Percentiles rank a stretch among this genome's conserved stretches.
These are phyloP conservation scores for Candida maris DNA, from an alignment of 805 yeast genomes.

Conservation along the genomic window DNA sequence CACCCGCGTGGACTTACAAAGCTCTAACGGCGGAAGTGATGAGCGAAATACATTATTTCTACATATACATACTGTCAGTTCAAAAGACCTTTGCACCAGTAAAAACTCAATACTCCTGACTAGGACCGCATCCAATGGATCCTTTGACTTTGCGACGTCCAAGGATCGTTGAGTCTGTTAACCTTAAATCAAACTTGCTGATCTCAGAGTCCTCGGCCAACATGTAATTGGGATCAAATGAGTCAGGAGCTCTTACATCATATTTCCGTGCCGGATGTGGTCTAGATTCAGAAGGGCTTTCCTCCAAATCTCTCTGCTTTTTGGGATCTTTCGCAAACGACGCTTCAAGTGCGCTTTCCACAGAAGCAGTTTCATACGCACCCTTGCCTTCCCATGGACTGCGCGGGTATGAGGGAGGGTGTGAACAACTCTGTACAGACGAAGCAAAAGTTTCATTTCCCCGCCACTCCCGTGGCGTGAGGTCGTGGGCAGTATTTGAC, in stretches of 20 bases:
- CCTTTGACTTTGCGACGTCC: slow-evolving; percentile 45
- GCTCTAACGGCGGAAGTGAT: too few relatives aligned
- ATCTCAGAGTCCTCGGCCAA: slow-evolving; percentile 8
- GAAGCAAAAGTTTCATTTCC: too few relatives aligned
- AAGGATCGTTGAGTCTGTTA: slow-evolving; percentile 62
- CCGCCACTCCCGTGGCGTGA: too few relatives aligned
- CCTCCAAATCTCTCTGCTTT: slow-evolving; percentile 16
- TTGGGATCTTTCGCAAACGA: too few relatives aligned
- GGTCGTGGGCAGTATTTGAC: too few relatives aligned
- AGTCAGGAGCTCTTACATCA: slow-evolving; percentile 2
- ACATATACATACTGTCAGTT: not conserved
- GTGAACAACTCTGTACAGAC: too few relatives aligned
- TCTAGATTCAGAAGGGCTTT: slow-evolving; percentile 12
- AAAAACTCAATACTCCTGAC: slow-evolving; percentile 1
- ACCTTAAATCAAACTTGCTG: slow-evolving; percentile 48
- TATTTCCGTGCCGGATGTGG: slow-evolving; percentile 14
- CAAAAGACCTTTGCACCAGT: not conserved
- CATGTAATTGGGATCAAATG: not conserved
- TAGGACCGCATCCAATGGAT: slow-evolving; percentile 19
- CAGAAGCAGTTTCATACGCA: slow-evolving; percentile 8
- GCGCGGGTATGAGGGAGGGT: slow-evolving; percentile 13
- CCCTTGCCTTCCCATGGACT: slow-evolving; percentile 17
- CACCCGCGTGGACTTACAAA: not conserved
- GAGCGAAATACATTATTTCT: not conserved
- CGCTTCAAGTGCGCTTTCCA: too few relatives aligned